phyloP scores from a whole-genome alignment of 1,139 yeast genomes.

The Groenewaldozyma auringiensis region DNA sequence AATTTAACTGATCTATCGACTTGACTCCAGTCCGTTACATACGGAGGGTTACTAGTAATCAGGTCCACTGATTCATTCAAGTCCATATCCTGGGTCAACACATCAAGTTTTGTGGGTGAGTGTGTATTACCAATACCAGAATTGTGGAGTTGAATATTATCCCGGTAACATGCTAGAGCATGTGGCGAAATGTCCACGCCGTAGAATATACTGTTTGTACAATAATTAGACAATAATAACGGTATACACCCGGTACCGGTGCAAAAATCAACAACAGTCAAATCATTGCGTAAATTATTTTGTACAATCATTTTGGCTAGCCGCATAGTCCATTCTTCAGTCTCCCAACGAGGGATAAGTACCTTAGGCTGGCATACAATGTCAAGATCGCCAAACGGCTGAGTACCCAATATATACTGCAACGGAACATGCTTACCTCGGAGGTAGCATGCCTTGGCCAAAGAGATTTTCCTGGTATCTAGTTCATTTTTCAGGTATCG shows the following conservation, averaged over 20 bases:
- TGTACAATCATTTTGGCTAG: conserved; percentile 19
- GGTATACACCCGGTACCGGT: conserved; percentile 91
- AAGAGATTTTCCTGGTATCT: conserved; percentile 5
- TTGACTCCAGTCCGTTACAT: conserved; percentile 44
- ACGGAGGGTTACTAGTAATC: conserved; percentile 84
- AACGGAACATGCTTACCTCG: conserved; percentile 49
- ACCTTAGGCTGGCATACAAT: conserved; percentile 58
- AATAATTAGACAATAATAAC: conserved; percentile 34
- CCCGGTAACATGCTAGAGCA: conserved; percentile 46
- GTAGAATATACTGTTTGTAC: conserved; percentile 24
- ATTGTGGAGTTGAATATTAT: conserved; percentile 34
- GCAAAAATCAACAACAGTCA: conserved; percentile 59
- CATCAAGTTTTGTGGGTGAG: conserved; percentile 3
- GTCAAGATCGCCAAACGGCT: conserved; percentile 73
- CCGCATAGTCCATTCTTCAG: conserved; percentile 76
- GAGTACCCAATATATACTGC: conserved; percentile 76
- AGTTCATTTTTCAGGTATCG: conserved; percentile 42
- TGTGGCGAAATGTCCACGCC: conserved; percentile 55
- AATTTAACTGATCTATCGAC: conserved; percentile 54
- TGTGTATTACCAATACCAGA: conserved; percentile 9
- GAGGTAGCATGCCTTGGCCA: conserved; percentile 20
- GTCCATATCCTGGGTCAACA: conserved; percentile 6
- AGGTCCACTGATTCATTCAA: conserved; percentile 35
- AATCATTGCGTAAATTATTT: background rate
- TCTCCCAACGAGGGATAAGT: conserved; percentile 89